Conservation (phyloP, 1,284 basidiomycete genomes). For the Entoloma clypeatum region DNA sequence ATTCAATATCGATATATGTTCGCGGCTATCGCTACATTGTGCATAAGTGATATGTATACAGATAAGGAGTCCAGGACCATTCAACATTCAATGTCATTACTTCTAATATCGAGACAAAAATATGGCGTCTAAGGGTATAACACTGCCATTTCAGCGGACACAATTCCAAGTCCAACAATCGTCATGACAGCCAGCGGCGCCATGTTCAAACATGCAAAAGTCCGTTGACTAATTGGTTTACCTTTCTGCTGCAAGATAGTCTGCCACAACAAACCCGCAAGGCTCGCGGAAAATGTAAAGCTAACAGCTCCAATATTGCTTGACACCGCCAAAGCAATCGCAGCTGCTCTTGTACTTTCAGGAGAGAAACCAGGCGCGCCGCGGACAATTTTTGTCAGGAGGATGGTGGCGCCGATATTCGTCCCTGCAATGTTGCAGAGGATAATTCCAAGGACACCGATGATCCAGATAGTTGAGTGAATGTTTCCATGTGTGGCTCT, state of each 20-base stretch:
- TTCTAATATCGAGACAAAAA: background rate
- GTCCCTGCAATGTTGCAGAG: constrained; percentile 91
- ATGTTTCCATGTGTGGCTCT: constrained; percentile 45
- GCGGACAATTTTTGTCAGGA: constrained; percentile 59
- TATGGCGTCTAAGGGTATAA: constrained; percentile 20
- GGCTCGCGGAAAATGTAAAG: constrained; percentile 86
- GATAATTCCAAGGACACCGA: constrained; percentile 65
- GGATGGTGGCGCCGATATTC: constrained; percentile 94
- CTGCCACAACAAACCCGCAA: constrained; percentile 90
- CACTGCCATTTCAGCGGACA: constrained; percentile 67
- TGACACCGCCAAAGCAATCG: constrained; percentile 51
- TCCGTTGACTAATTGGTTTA: constrained; percentile 56
- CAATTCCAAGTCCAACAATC: constrained; percentile 47
- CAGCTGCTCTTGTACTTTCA: constrained; percentile 40
- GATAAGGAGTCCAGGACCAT: background rate
- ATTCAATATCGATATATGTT: background rate
- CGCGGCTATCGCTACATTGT: background rate
- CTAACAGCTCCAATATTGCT: constrained; percentile 93
- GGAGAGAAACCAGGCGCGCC: constrained; percentile 32
- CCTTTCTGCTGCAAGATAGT: constrained; percentile 78
- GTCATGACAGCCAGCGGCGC: constrained; percentile 56
- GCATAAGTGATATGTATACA: background rate
- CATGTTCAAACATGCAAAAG: constrained; percentile 77
- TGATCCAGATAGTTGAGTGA: constrained; percentile 51
- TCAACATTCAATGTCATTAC: background rate